A percentile compares a stretch with the other conserved stretches of the same genome.
Evolutionary conservation across 768 basidiomycete species (phyloP).

Genomic region (Rhodotorula babjevae): DNA sequence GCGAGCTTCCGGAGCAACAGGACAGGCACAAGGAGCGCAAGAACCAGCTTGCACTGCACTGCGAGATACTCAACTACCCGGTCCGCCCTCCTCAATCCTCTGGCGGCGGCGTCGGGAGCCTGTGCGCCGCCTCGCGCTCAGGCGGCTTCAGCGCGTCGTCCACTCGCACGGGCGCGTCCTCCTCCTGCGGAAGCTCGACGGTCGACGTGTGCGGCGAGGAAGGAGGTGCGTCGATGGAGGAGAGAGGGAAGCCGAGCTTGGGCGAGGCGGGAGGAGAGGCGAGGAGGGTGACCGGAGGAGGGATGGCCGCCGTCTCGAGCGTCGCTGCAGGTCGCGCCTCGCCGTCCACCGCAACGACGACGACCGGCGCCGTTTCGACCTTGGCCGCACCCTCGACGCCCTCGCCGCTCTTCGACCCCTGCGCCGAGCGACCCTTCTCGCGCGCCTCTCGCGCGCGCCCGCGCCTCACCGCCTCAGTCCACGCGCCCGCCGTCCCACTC

Average conservation of each 20-base stretch:
- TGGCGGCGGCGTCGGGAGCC: constrained; percentile 11
- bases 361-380: not conserved
- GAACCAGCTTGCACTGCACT: not conserved
- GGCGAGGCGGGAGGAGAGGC: constrained; percentile 6
- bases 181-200: not conserved
- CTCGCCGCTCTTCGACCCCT: too few species aligned
- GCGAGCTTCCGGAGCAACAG: too few species aligned
- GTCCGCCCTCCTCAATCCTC: not conserved
- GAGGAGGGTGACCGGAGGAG: not conserved
- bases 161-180: not conserved
- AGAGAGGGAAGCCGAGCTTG: not conserved
- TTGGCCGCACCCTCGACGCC: not conserved
- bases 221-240: not conserved
- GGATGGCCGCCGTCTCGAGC: not conserved
- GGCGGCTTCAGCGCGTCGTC: not conserved
- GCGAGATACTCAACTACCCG: not conserved
- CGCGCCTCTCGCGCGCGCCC: not conserved
- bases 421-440: not conserved
- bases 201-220: not conserved
- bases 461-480: constrained; percentile 9
- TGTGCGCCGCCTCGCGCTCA: not conserved
- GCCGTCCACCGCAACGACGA: not conserved
- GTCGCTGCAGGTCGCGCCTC: not conserved
- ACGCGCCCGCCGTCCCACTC: constrained; percentile 2
- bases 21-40: too few species aligned